Conservation (phyloP, 345 rosid species). For the Schrenkiella parvula region DNA sequence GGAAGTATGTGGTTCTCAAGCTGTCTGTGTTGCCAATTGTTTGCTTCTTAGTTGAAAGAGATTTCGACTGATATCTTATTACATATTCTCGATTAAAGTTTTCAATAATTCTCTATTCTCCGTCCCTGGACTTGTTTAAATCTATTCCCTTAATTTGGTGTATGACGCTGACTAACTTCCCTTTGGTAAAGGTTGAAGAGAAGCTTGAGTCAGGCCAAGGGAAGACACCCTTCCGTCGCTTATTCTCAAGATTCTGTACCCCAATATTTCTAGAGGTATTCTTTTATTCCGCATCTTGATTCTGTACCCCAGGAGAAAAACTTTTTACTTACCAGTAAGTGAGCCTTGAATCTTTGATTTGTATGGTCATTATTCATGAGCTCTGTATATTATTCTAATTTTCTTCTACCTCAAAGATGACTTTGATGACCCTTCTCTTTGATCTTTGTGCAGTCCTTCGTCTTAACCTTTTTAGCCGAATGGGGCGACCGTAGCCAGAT, state of each 20-base stretch:
- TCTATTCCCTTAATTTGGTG: neutral
- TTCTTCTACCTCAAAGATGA: neutral
- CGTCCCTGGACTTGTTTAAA: neutral
- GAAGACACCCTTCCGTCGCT: slow-evolving; percentile 70
- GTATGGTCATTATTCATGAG: neutral
- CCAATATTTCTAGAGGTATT: slow-evolving; percentile 96
- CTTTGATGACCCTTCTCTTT: slow-evolving; percentile 11
- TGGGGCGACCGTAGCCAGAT: slow-evolving; percentile 99
- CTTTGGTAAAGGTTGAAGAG: slow-evolving; percentile 77
- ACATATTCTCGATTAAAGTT: neutral
- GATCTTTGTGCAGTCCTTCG: slow-evolving; percentile 64
- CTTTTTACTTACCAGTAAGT: neutral
- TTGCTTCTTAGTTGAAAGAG: neutral
- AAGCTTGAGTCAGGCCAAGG: slow-evolving; percentile 92
- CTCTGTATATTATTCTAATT: neutral
- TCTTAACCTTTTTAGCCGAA: slow-evolving; percentile 92
- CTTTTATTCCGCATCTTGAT: slow-evolving; percentile 10
- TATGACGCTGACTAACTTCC: neutral
- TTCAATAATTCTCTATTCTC: neutral
- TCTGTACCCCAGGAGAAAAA: slow-evolving; percentile 65
- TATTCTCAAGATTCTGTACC: slow-evolving; percentile 91
- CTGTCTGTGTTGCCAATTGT: neutral
- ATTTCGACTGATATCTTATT: neutral
- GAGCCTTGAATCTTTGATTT: neutral
- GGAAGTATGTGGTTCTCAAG: slow-evolving; percentile 53